Evolutionary conservation across 129 eudicot genomes (phyloP).

Genomic region (Pulicaria dysenterica): DNA sequence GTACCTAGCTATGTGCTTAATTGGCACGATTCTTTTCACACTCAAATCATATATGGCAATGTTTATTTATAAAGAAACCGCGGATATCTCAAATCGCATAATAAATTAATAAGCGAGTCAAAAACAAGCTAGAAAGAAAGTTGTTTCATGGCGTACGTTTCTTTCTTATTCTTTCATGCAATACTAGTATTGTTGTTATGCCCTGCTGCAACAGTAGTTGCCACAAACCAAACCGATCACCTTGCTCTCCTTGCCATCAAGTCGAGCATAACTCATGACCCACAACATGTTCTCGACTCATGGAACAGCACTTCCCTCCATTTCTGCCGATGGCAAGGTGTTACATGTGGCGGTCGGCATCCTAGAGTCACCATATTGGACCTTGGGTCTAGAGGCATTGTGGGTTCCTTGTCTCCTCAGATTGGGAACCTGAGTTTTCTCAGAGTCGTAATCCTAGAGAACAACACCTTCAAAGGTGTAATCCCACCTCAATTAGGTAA

Average conservation of each 20-base stretch:
- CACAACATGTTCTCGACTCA: slow-evolving; percentile 23
- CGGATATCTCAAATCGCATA: too few relatives aligned
- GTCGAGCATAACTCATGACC: slow-evolving; percentile 25
- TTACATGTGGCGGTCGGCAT: slow-evolving; percentile 39
- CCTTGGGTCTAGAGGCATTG: slow-evolving; percentile 26
- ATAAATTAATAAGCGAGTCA: not conserved
- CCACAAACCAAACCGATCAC: slow-evolving; percentile 32
- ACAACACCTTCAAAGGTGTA: slow-evolving; percentile 34
- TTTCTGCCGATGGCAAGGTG: slow-evolving; percentile 41
- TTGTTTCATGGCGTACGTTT: slow-evolving; percentile 24
- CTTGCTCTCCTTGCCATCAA: slow-evolving; percentile 38
- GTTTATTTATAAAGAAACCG: too few relatives aligned
- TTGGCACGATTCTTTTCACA: too few relatives aligned
- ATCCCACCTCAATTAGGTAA: slow-evolving; percentile 50
- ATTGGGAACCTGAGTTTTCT: slow-evolving; percentile 57
- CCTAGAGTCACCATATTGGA: slow-evolving; percentile 35
- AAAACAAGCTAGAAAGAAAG: not conserved
- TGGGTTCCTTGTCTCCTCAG: slow-evolving; percentile 44
- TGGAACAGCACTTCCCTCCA: slow-evolving; percentile 41
- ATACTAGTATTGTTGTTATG: not conserved
- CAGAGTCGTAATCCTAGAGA: slow-evolving; percentile 18
- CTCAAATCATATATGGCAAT: too few relatives aligned
- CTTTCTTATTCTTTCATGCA: slow-evolving; percentile 15
- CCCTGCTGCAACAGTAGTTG: slow-evolving; percentile 3
- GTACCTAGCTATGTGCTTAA: too few relatives aligned